Percentiles rank a stretch among this genome's conserved stretches.
These are phyloP conservation scores for Globisporangium carolinianum DNA, from an alignment of 352 stramenopile species.

Conservation along the genomic window DNA sequence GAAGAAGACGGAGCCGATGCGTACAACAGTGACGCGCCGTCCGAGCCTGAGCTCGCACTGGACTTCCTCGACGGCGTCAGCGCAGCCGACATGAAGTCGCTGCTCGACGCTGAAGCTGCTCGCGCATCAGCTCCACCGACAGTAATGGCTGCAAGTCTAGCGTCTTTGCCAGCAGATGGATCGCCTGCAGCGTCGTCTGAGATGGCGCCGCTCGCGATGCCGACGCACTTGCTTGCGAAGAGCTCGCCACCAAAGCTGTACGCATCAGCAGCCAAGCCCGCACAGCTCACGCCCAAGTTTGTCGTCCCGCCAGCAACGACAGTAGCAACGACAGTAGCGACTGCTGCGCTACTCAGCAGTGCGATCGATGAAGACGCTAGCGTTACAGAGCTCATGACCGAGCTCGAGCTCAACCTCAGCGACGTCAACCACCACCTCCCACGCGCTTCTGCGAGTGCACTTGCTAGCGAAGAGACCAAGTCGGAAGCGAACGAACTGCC, in stretches of 20 bases:
- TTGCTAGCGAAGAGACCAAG: constrained; percentile 29
- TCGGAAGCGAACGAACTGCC: constrained; percentile 30
- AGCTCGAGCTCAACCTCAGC: constrained; percentile 37
- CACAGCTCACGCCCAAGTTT: constrained; percentile 8
- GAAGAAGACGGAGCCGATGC: constrained; percentile 19
- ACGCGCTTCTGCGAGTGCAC: not conserved
- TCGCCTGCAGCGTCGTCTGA: not conserved
- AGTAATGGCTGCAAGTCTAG: too few relatives aligned
- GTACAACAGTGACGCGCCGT: not conserved
- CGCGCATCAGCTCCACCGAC: too few relatives aligned
- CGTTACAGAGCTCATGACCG: constrained; percentile 44
- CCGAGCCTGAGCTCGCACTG: constrained; percentile 21
- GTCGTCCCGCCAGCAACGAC: not conserved
- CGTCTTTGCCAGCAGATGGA: not conserved
- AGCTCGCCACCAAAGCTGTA: constrained; percentile 13
- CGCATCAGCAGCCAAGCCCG: constrained; percentile 6
- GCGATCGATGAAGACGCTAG: constrained; percentile 28
- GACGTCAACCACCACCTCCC: constrained; percentile 12
- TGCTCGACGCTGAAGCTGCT: constrained; percentile 35
- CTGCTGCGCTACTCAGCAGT: not conserved
- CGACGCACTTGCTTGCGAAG: constrained; percentile 15
- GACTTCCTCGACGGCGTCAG: constrained; percentile 54
- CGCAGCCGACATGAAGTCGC: constrained; percentile 37
- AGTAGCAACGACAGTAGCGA: not conserved
- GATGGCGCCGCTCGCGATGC: constrained; percentile 21